Base-by-base conservation (phyloP, 169 alveolate genomes). In the Plasmodium gallinaceum region DNA sequence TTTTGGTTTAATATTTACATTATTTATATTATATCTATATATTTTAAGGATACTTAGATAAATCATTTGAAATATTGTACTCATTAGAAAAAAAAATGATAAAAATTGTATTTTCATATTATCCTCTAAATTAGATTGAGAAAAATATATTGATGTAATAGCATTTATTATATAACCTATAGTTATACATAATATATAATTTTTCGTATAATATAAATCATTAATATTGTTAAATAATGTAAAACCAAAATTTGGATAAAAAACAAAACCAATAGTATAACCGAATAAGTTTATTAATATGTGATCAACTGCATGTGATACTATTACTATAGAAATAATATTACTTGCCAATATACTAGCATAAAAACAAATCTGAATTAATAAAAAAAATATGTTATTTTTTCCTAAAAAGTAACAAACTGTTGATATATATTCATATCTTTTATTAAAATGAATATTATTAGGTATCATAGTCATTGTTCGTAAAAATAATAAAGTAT, bases 381-480 rank as follows among this genome's bases (percentile, higher is more conserved):
- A 9, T 65, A 76, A 60, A 92, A 94, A 94, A 72, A 52, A 83
- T 83, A 83, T 83, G 71, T 88, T 78, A 61, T 75, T 54, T 57
- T 92, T 94, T 52, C 95, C 92, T 46, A 94, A 78, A 90, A 91
- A 92, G 65, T 94, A 94, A 83, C 93, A 91, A 5, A 91, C 95
- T 42, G 94, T 65, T 18, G 96, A 87, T 45, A 91, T 91, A 76
- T 90, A 94, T 85, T 94, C 96, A 60, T 92, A 92, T 20, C 96
- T 88, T 58, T 94, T 94, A 43, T 92, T 92, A 76, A 94, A 94
- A 75, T 94, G 92, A n/a, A 70, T 73, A 83, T 94, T 94, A 74
- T 94, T 93, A 10, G 96, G 96, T 58, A 94, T 92, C 86, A 94
- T 73, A 10, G 96, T 94, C 93, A 94, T 92, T 2, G 96, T 83